Evolutionary conservation across 2,329 filamentous ascomycete species (phyloP).

Genomic region (Dactylellina haptotyla): DNA sequence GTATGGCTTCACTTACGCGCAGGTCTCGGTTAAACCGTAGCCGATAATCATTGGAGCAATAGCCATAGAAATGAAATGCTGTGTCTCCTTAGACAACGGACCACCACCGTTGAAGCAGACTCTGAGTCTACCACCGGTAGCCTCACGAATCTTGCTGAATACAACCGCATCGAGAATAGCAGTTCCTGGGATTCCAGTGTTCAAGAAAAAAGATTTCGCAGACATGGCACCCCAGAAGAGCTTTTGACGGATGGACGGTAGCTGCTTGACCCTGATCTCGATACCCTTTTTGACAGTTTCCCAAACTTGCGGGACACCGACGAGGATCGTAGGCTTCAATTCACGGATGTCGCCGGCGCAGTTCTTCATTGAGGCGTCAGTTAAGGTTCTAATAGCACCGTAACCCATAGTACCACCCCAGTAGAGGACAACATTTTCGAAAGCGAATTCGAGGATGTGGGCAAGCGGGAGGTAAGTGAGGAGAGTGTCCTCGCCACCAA

Average conservation of each 20-base stretch:
- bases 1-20: conserved; percentile 65
- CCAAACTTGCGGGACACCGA: conserved; percentile 96
- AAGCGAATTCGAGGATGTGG: conserved; percentile 95
- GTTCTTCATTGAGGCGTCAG: conserved; percentile 85
- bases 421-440: conserved; percentile 89
- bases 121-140: conserved; percentile 86
- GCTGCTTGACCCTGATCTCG: conserved; percentile 76
- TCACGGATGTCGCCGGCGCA: conserved; percentile 94
- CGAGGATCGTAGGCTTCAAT: conserved; percentile 85
- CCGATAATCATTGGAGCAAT: conserved; percentile 94
- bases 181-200: conserved; percentile 72
- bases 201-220: conserved; percentile 70
- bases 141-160: conserved; percentile 89
- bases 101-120: conserved; percentile 95
- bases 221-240: conserved; percentile 78
- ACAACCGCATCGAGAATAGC: conserved; percentile 81
- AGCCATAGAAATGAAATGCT: conserved; percentile 88
- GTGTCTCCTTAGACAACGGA: conserved; percentile 81
- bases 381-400: conserved; percentile 87
- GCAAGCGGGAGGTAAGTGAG: conserved; percentile 93
- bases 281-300: conserved; percentile 97
- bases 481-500: conserved; percentile 80
- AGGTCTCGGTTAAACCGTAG: conserved; percentile 94
- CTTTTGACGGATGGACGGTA: conserved; percentile 75
- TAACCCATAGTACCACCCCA: conserved; percentile 94